Evolutionary conservation across 2,329 filamentous ascomycete species (phyloP).

Genomic region (Trichophyton benhamiae): DNA sequence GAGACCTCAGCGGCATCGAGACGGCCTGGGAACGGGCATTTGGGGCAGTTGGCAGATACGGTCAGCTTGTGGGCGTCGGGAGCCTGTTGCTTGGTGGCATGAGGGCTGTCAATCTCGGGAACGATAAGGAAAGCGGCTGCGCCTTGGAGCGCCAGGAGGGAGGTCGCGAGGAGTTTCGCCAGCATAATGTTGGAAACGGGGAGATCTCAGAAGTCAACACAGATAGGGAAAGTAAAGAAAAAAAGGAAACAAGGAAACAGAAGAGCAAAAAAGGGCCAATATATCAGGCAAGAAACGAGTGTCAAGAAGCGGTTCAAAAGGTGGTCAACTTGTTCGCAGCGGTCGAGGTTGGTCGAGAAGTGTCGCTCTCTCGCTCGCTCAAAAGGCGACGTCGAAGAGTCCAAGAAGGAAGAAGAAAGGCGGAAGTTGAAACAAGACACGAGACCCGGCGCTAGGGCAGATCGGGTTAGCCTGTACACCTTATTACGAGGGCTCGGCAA

Average conservation of each 20-base stretch:
- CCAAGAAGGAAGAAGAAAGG: no score
- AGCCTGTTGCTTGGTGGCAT: background rate
- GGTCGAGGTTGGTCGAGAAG: background rate
- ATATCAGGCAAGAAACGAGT: background rate
- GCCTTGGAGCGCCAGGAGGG: slow-evolving; percentile 24
- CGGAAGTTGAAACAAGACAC: no score
- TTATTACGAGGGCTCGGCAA: no score
- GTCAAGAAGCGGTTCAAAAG: background rate
- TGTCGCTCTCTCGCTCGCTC: no score
- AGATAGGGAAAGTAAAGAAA: background rate
- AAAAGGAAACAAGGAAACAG: background rate
- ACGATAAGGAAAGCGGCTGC: slow-evolving; percentile 27
- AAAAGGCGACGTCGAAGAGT: no score
- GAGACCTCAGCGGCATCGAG: slow-evolving; percentile 22
- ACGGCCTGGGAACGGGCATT: slow-evolving; percentile 29
- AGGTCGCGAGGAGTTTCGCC: slow-evolving; percentile 25
- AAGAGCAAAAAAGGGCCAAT: background rate
- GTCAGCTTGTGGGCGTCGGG: slow-evolving; percentile 18
- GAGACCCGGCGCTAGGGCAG: no score
- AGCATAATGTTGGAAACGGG: slow-evolving; percentile 22
- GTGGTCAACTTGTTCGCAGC: background rate
- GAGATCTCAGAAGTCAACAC: background rate
- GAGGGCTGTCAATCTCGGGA: slow-evolving; percentile 16
- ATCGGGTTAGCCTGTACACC: no score
- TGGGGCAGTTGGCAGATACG: slow-evolving; percentile 25